These are phyloP conservation scores for Davidsoniella neocaledoniae DNA, from an alignment of 2,329 filamentous ascomycete species.

Conservation along the genomic window DNA sequence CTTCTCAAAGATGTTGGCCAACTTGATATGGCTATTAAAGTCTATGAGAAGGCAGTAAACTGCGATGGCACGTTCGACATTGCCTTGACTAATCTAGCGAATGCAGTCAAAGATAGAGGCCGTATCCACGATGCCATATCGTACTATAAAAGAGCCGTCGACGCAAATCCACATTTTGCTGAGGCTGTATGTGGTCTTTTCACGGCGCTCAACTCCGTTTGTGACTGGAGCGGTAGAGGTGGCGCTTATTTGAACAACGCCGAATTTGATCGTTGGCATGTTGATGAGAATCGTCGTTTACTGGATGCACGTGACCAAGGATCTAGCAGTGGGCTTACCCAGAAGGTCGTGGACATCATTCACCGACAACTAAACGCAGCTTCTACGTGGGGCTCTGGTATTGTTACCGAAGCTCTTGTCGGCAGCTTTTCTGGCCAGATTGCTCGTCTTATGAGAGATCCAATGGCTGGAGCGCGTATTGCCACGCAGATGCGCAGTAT, in stretches of 20 bases:
- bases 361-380: slow-evolving; percentile 75
- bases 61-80: slow-evolving; percentile 96
- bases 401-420: slow-evolving; percentile 40
- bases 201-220: slow-evolving; percentile 91
- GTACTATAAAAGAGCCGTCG: slow-evolving; percentile 82
- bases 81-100: slow-evolving; percentile 86
- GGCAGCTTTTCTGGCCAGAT: slow-evolving; percentile 33
- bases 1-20: slow-evolving; percentile 93
- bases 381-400: slow-evolving; percentile 65
- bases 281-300: slow-evolving; percentile 69
- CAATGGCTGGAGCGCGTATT: slow-evolving; percentile 21
- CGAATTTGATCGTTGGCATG: slow-evolving; percentile 79
- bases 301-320: slow-evolving; percentile 49
- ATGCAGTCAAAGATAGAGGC: slow-evolving; percentile 93
- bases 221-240: slow-evolving; percentile 80
- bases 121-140: slow-evolving; percentile 78
- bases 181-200: slow-evolving; percentile 93
- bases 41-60: slow-evolving; percentile 89
- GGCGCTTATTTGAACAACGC: slow-evolving; percentile 62
- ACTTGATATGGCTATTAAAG: slow-evolving; percentile 74
- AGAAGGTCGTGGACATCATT: slow-evolving; percentile 81
- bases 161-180: slow-evolving; percentile 85
- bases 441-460: slow-evolving; percentile 22
- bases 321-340: slow-evolving; percentile 62
- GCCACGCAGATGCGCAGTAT: slow-evolving; percentile 35